Percentiles rank a stretch among this genome's conserved stretches.
phyloP scores from a whole-genome alignment of 2,329 filamentous ascomycete genomes.

The Pyrenophora tritici-repentis region DNA sequence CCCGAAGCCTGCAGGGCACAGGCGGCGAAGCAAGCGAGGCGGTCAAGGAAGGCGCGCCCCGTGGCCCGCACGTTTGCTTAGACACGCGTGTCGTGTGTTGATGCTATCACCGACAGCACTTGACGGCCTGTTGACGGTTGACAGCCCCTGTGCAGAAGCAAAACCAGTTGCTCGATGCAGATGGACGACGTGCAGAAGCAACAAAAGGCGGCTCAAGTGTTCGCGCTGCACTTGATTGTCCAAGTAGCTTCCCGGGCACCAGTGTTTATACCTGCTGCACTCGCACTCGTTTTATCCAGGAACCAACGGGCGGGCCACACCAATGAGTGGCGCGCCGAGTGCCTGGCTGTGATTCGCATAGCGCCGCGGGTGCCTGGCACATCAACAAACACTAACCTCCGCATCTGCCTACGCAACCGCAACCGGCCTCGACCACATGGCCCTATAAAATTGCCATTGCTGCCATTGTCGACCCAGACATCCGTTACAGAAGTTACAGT shows the following conservation, averaged over 20 bases:
- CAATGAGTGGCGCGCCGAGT: background rate
- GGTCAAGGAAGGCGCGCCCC: slow-evolving; percentile 9
- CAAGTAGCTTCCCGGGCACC: too few relatives aligned
- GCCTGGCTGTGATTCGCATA: background rate
- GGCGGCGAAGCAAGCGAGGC: slow-evolving; percentile 8
- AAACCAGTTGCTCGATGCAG: too few relatives aligned
- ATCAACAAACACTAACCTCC: slow-evolving; percentile 6
- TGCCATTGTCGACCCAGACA: slow-evolving; percentile 2
- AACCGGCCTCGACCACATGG: background rate
- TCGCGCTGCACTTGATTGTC: too few relatives aligned
- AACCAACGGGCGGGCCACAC: too few relatives aligned
- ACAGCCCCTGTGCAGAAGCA: too few relatives aligned
- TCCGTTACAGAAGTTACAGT: slow-evolving; percentile 4
- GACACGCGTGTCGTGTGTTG: slow-evolving; percentile 8
- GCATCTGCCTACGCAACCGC: background rate
- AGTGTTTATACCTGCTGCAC: too few relatives aligned
- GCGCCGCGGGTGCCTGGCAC: slow-evolving; percentile 11
- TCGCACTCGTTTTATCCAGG: too few relatives aligned
- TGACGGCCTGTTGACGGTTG: too few relatives aligned
- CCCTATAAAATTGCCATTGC: slow-evolving; percentile 14
- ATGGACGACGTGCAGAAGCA: background rate
- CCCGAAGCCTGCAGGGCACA: slow-evolving; percentile 11
- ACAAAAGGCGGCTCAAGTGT: background rate
- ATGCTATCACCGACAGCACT: background rate
- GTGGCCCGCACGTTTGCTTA: slow-evolving; percentile 6